Evolutionary conservation across 164 flowering plant genomes (phyloP), one percentile per base, ranked within the genome.

Genomic region (Brasenia schreberi): DNA sequence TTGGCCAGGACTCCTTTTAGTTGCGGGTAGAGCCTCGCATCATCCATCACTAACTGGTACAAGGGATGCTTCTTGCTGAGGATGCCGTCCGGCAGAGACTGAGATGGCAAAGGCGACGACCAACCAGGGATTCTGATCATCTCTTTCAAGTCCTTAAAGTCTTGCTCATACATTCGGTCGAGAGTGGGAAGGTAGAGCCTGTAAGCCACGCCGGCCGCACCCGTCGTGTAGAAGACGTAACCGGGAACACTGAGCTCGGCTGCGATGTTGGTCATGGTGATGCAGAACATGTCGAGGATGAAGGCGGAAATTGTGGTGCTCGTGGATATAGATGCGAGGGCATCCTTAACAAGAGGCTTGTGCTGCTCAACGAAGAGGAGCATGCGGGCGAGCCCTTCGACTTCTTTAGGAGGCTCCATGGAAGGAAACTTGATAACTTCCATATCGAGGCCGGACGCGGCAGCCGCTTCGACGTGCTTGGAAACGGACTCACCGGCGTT

Each of bases 391-490:
- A 10, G 23, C 19, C 23, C 27, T 19, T 23, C 7, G 33, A 9
- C 33, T 6, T 19, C 42, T 9, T 19, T 6, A 18, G 64, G 12
- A 18, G 27, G 64, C 14, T 18, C 64, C 39, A 62, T 39, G n/a
- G n/a, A n/a, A 59, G 84, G 78, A 56, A 81, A 69, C 69, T 56
- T 69, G 68, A 71, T 79, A 78, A 80, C 80, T 70, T 71, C 64
- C 74, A 81, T 77, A 74, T 80, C 70, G 16, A 76, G 77, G 64
- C 1, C 19, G 69, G 81, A 12, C 60, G 76, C 10, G 69, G 85
- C 67, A 75, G 78, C 66, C 52, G 52, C 52, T 6, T 44, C 52
- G 10, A 44, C 7, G 52, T 44, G 52, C 10, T 64, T 64, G 68
- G 68, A 7, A 65, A 82, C 69, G 77, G 80, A 83, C 17, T 78